Percentiles rank a stretch among this genome's conserved stretches.
Evolutionary conservation across 345 rosid genomes (phyloP).

Genomic region (Streptanthus diversifolius): DNA sequence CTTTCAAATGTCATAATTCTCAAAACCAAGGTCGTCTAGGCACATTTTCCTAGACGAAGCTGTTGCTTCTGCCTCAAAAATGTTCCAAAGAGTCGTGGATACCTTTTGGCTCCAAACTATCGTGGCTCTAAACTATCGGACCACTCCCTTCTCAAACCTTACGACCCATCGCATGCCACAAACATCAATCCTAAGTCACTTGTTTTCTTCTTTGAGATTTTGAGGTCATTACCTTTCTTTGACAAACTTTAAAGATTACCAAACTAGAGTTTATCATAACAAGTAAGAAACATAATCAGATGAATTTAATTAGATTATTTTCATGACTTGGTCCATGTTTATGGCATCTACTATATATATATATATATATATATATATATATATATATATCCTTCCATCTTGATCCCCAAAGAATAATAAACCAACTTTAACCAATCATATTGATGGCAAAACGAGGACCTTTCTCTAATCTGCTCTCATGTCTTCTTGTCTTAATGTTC

Average conservation of each 20-base stretch:
- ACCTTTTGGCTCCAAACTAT: background rate
- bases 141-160: background rate
- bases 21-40: background rate
- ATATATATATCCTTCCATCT: background rate
- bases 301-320: background rate
- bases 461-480: slow-evolving; percentile 5
- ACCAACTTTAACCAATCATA: background rate
- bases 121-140: background rate
- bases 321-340: background rate
- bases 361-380: no score
- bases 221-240: background rate
- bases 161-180: background rate
- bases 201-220: background rate
- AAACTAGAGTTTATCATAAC: background rate
- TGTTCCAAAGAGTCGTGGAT: background rate
- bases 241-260: background rate
- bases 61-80: background rate
- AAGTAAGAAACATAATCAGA: background rate
- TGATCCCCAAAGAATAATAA: background rate
- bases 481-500: slow-evolving; percentile 2
- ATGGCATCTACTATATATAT: background rate
- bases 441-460: slow-evolving; percentile 5
- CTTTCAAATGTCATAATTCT: background rate
- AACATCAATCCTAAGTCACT: background rate
- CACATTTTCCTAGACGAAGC: background rate